Percentiles rank a stretch among this genome's conserved stretches.
Evolutionary conservation across 2,329 filamentous ascomycete species (phyloP).

Genomic region (Xylariaceae sp.): DNA sequence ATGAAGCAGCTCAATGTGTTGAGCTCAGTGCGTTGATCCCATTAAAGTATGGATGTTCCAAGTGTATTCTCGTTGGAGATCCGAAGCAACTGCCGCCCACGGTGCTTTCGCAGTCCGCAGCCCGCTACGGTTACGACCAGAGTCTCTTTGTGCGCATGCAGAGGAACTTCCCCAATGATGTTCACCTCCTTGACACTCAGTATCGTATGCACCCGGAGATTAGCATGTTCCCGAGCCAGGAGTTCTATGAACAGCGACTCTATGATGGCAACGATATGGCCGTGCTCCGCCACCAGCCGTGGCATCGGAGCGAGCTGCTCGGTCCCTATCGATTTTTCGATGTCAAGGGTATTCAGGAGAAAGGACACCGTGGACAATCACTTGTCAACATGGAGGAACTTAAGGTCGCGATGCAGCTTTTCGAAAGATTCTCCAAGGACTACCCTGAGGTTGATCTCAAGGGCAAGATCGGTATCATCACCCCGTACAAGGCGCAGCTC

Average conservation of each 20-base stretch:
- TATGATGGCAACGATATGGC: constrained; percentile 83
- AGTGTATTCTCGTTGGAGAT: constrained; percentile 95
- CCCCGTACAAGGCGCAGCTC: constrained; percentile 93
- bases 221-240: constrained; percentile 78
- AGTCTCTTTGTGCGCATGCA: constrained; percentile 99
- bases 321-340: constrained; percentile 97
- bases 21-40: constrained; percentile 95
- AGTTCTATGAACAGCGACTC: constrained; percentile 87
- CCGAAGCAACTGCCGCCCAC: constrained; percentile 96
- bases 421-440: constrained; percentile 70
- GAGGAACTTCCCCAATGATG: constrained; percentile 76
- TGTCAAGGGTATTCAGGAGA: constrained; percentile 79
- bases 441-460: constrained; percentile 64
- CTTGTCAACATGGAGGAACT: constrained; percentile 77
- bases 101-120: constrained; percentile 88
- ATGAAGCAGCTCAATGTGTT: constrained; percentile 96
- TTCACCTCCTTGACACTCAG: constrained; percentile 94
- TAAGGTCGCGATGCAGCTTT: constrained; percentile 79
- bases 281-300: constrained; percentile 67
- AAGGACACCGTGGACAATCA: constrained; percentile 78
- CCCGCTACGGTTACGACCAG: constrained; percentile 91
- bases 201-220: constrained; percentile 99
- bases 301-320: constrained; percentile 77
- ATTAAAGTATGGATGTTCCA: constrained; percentile 92
- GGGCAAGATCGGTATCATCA: constrained; percentile 92